Percentiles rank a stretch among this genome's conserved stretches.
These are phyloP conservation scores for Blastobotrys malaysiensis DNA, from an alignment of 1,139 yeast species.

Conservation along the genomic window DNA sequence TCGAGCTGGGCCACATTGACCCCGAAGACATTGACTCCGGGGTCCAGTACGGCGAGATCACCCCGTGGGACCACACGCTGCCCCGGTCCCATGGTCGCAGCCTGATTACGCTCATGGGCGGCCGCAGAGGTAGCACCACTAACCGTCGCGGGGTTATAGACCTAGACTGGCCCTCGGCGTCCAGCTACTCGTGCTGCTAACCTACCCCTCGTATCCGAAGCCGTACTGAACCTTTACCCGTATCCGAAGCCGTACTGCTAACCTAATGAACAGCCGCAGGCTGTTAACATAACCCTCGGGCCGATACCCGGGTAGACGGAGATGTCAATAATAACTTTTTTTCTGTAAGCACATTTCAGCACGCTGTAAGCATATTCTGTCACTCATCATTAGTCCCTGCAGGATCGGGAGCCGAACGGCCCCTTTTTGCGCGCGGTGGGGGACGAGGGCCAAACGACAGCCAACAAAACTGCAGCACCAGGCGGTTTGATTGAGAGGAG, in stretches of 20 bases:
- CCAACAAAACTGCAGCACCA: not conserved
- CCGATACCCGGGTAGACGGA: not conserved
- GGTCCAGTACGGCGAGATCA: constrained; percentile 44
- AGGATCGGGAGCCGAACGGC: not conserved
- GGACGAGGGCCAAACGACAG: not conserved
- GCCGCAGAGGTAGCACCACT: constrained; percentile 3
- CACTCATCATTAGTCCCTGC: not conserved
- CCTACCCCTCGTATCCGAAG: not conserved
- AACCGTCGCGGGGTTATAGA: not conserved
- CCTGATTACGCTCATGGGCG: constrained; percentile 13
- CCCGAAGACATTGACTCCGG: constrained; percentile 42
- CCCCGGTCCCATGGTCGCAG: constrained; percentile 12
- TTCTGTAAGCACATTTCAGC: not conserved
- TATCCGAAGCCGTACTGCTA: no score
- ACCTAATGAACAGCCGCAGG: no score
- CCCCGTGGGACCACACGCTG: constrained; percentile 34
- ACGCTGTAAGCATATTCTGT: not conserved
- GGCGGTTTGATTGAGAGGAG: no score
- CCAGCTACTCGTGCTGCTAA: constrained; percentile 6
- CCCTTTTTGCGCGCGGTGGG: no score
- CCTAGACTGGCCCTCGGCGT: not conserved
- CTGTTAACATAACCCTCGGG: no score
- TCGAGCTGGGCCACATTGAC: constrained; percentile 41
- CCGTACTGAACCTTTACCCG: no score
- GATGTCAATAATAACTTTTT: no score